These are phyloP conservation scores for Aspergillus uvarum DNA, from an alignment of 2,329 filamentous ascomycete species.

Conservation along the genomic window DNA sequence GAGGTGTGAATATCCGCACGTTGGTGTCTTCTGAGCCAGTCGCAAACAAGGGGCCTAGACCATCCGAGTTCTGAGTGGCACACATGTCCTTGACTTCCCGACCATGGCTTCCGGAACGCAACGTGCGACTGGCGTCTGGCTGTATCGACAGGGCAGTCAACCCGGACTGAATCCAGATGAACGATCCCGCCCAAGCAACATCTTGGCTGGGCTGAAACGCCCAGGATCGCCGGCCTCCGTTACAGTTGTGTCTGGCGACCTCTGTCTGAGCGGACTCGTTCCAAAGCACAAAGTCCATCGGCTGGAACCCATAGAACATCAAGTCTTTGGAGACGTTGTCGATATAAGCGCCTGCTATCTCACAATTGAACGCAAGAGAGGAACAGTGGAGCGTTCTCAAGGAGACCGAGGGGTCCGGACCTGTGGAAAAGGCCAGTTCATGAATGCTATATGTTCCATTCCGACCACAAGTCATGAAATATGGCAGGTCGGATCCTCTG, in stretches of 20 bases:
- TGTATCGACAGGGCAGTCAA: conserved; percentile 49
- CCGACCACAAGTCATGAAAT: conserved; percentile 69
- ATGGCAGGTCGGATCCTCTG: conserved; percentile 23
- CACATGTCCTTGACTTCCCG: conserved; percentile 74
- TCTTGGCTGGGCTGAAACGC: conserved; percentile 48
- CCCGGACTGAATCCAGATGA: conserved; percentile 75
- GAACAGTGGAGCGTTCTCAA: conserved; percentile 65
- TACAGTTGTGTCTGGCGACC: conserved; percentile 72
- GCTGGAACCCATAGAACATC: conserved; percentile 76
- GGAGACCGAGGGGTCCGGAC: conserved; percentile 29
- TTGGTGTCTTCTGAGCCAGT: conserved; percentile 71
- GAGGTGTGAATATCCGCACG: conserved; percentile 65
- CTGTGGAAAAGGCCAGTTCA: conserved; percentile 25
- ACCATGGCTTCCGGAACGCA: conserved; percentile 76
- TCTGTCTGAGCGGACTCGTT: conserved; percentile 71
- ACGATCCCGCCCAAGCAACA: conserved; percentile 46
- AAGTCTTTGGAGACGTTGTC: conserved; percentile 53
- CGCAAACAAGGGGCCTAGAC: conserved; percentile 50
- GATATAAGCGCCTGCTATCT: conserved; percentile 73
- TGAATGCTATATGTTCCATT: conserved; percentile 75
- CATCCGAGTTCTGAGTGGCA: conserved; percentile 35
- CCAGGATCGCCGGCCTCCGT: conserved; percentile 80
- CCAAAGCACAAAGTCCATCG: conserved; percentile 77
- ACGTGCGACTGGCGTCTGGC: conserved; percentile 43
- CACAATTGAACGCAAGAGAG: conserved; percentile 68